Evolutionary conservation across 805 yeast genomes (phyloP).

Genomic region (Kazachstania bromeliacearum): DNA sequence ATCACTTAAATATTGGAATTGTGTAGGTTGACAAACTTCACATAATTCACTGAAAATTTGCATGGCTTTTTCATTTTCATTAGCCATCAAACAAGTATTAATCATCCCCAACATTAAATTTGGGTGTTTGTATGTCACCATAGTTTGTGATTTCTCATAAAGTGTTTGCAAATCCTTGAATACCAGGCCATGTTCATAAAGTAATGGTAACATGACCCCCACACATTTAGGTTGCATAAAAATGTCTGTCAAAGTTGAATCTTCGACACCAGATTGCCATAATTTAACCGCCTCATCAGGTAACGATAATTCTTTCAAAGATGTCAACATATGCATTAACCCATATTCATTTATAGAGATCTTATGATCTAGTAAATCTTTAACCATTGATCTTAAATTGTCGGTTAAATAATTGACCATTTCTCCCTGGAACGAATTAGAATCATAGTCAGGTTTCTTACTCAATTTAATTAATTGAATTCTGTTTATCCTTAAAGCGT

Average conservation of each 20-base stretch:
- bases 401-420: conserved; percentile 37
- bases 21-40: conserved; percentile 17
- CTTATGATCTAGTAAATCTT: conserved; percentile 37
- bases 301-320: conserved; percentile 47
- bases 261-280: conserved; percentile 43
- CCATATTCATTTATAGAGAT: conserved; percentile 39
- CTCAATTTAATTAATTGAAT: conserved; percentile 40
- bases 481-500: conserved; percentile 44
- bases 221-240: conserved; percentile 54
- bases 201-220: conserved; percentile 57
- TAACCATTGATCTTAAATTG: conserved; percentile 39
- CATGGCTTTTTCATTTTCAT: conserved; percentile 53
- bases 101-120: conserved; percentile 59
- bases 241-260: conserved; percentile 11
- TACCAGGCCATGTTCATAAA: conserved; percentile 44
- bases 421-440: conserved; percentile 41
- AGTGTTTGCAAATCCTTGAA: conserved; percentile 49
- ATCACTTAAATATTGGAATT: conserved; percentile 43
- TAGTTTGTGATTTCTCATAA: conserved; percentile 34
- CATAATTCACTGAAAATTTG: conserved; percentile 49
- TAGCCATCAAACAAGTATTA: conserved; percentile 52
- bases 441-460: conserved; percentile 49
- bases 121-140: conserved; percentile 20
- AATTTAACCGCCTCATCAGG: conserved; percentile 50
- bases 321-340: conserved; percentile 43